Evolutionary conservation across 2,329 filamentous ascomycete genomes (phyloP), one percentile per base, ranked within the genome.

Genomic region (Cladosporium sp.): DNA sequence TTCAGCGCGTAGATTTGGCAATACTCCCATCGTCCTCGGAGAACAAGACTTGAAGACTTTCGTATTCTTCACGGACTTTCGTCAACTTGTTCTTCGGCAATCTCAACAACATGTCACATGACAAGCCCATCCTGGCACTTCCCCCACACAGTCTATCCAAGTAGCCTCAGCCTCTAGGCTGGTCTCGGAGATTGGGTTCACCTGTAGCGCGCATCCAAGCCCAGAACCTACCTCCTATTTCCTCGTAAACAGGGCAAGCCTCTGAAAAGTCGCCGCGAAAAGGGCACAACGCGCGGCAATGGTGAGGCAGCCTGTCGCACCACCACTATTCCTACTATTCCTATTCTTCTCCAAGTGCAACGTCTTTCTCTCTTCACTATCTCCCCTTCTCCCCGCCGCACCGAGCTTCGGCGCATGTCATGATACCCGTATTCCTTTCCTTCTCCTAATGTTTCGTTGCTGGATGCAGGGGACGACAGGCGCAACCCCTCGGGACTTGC

Each of bases 351-450:
- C 17, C 27, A 36, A 29, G 43, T 34, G 22, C 24, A 47, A 38
- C 43, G 43, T 47, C 18, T 34, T 48, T 32, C 27, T n/a, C 27
- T 48, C 44, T 48, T 48, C 44, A 48, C 44, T n/a, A n/a, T n/a
- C n/a, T 40, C 36, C 44, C 30, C 37, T 18, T 8, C 18, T n/a
- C n/a, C n/a, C n/a, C n/a, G n/a, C n/a, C 44, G 24, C n/a, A 8
- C 18, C n/a, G 18, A 24, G 17, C 37, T 41, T 22, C n/a, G 32
- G 37, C 43, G 34, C 27, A 45, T 37, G 43, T 9, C 43, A 41
- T 48, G 44, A 17, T 41, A 32, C 37, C 24, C n/a, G 22, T 24
- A 19, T 32, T 9, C n/a, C 34, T 47, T 18, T 24, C 38, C 24
- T 22, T 29, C 15, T 15, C 12, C 27, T 27, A 15, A 34, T 13